Conservation (phyloP, 225 moss, liverwort and hornwort species). For the Marchantia polymorpha region DNA sequence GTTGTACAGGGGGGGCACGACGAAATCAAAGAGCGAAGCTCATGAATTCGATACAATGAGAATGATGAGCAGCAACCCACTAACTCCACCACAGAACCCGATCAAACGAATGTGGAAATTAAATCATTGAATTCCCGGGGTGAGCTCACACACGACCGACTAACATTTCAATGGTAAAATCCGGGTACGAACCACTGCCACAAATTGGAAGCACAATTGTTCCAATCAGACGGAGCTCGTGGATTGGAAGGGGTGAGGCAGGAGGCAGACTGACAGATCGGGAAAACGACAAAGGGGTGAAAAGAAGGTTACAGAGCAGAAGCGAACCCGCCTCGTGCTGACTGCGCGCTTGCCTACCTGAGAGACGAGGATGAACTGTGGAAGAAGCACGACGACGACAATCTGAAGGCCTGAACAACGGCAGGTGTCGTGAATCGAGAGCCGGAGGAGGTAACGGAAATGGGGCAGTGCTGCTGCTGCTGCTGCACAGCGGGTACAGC, state of each 20-base stretch:
- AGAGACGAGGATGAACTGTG: constrained; percentile 8
- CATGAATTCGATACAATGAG: not conserved
- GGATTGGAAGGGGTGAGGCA: not conserved
- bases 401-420: not conserved
- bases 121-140: not conserved
- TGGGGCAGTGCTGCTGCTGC: not conserved
- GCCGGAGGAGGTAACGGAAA: not conserved
- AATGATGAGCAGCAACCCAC: too few species aligned
- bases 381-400: constrained; percentile 5
- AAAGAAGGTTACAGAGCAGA: not conserved
- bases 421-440: constrained; percentile 16
- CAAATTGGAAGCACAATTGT: not conserved
- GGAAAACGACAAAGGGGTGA: constrained; percentile 2
- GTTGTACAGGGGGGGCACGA: not conserved
- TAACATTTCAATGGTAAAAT: not conserved
- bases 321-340: not conserved
- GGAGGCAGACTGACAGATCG: constrained; percentile 1
- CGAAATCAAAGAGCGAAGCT: not conserved
- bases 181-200: not conserved
- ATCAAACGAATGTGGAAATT: not conserved
- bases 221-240: not conserved
- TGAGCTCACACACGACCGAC: not conserved
- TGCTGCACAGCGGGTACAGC: constrained; percentile 22
- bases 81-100: not conserved
- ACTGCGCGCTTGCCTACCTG: constrained; percentile 6